phyloP scores from a whole-genome alignment of 176 grass and related monocot genomes.

The Aegilops longissima region DNA sequence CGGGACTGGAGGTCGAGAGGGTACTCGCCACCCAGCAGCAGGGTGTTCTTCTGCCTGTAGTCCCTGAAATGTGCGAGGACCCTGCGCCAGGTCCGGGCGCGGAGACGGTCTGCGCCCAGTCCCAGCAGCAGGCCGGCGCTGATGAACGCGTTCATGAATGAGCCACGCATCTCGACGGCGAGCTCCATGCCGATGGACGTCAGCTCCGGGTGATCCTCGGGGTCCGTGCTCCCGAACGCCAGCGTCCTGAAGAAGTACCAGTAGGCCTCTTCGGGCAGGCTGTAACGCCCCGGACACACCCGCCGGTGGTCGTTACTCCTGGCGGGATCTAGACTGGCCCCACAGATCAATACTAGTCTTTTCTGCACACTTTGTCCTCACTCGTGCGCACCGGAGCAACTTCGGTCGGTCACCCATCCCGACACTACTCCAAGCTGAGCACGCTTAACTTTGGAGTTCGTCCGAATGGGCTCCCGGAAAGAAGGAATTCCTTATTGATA shows the following conservation, averaged over 20 bases:
- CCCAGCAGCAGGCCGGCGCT: not conserved
- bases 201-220: not conserved
- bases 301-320: no score
- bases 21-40: not conserved
- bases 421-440: no score
- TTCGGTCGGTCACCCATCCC: no score
- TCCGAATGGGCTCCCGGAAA: no score
- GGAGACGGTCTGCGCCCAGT: not conserved
- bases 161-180: not conserved
- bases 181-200: constrained; percentile 15
- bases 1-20: not conserved
- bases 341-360: no score
- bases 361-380: no score
- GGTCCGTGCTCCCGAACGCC: constrained; percentile 30
- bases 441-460: no score
- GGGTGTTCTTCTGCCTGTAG: not conserved
- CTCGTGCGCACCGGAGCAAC: no score
- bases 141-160: not conserved
- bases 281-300: no score
- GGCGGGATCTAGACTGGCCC: no score
- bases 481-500: no score
- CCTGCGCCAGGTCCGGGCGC: not conserved
- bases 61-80: not conserved
- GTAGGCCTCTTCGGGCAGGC: not conserved
- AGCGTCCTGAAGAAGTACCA: constrained; percentile 3